Evolutionary conservation across 164 flowering plant species (phyloP).

Genomic region (Litsea cubeba): DNA sequence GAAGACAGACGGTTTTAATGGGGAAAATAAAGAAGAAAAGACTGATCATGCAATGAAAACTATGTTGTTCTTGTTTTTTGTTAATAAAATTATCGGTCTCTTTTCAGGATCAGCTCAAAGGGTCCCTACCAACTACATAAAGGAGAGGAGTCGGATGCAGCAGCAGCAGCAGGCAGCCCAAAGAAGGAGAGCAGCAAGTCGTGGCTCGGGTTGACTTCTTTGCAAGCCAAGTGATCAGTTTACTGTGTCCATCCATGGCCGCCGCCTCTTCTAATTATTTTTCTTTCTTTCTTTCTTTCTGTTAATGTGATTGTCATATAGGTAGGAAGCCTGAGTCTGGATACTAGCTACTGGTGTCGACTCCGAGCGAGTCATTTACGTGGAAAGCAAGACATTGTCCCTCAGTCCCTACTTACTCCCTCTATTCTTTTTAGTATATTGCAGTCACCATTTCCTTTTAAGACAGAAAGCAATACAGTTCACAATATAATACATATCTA

Average conservation of each 20-base stretch:
- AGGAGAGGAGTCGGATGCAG: neutral
- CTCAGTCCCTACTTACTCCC: neutral
- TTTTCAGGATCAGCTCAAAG: constrained; percentile 43
- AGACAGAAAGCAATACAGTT: neutral
- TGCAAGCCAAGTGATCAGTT: constrained; percentile 5
- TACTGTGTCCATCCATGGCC: neutral
- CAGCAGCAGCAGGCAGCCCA: neutral
- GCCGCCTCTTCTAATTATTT: no score
- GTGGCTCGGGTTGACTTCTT: constrained; percentile 59
- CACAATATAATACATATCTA: neutral
- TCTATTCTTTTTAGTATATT: neutral
- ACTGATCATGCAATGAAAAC: neutral
- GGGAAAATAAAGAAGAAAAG: neutral
- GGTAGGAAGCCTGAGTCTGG: no score
- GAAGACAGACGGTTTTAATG: neutral
- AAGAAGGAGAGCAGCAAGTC: constrained; percentile 29
- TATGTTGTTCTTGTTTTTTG: neutral
- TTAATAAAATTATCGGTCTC: neutral
- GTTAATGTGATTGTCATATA: no score
- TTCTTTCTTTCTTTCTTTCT: no score
- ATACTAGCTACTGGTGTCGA: no score
- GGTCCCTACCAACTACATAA: constrained; percentile 42
- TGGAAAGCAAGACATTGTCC: neutral
- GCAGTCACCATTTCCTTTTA: neutral
- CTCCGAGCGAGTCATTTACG: neutral